Percentiles rank a stretch among this genome's conserved stretches.
phyloP scores from a whole-genome alignment of 2,329 filamentous ascomycete genomes.

The Fusarium pseudonygamai region DNA sequence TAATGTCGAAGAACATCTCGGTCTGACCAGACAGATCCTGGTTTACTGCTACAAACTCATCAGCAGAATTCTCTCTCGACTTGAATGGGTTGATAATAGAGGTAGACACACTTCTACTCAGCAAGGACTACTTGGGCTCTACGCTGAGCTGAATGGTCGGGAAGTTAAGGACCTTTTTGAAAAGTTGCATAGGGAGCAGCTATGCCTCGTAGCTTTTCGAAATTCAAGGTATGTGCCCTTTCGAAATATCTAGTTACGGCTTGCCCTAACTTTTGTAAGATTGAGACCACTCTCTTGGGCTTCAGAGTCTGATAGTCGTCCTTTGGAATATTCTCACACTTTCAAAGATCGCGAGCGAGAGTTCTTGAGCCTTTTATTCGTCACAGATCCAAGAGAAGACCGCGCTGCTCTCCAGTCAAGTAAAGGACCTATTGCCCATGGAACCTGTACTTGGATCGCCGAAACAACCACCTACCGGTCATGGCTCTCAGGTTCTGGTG shows the following conservation, averaged over 20 bases:
- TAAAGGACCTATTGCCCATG: not conserved
- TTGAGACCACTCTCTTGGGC: not conserved
- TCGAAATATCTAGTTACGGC: accelerated
- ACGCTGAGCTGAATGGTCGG: not conserved
- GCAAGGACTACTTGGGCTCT: not conserved
- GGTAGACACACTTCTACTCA: not conserved
- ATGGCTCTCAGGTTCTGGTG: not conserved
- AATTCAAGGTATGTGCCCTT: not conserved
- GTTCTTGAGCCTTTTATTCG: not conserved
- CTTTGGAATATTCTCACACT: not conserved
- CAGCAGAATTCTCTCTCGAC: not conserved
- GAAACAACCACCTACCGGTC: not conserved
- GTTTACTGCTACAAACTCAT: not conserved
- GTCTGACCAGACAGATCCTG: not conserved
- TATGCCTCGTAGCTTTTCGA: not conserved
- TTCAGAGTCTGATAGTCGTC: too few relatives aligned
- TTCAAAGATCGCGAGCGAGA: not conserved
- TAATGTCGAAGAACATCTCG: not conserved
- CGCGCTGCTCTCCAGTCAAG: not conserved
- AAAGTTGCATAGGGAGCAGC: not conserved
- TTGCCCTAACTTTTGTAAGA: not conserved
- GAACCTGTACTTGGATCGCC: not conserved
- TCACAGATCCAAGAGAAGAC: slow-evolving; percentile 7
- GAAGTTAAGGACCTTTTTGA: not conserved
- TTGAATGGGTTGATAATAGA: not conserved